Evolutionary conservation across 2,329 filamentous ascomycete genomes (phyloP).

Genomic region (Periconia sp.): DNA sequence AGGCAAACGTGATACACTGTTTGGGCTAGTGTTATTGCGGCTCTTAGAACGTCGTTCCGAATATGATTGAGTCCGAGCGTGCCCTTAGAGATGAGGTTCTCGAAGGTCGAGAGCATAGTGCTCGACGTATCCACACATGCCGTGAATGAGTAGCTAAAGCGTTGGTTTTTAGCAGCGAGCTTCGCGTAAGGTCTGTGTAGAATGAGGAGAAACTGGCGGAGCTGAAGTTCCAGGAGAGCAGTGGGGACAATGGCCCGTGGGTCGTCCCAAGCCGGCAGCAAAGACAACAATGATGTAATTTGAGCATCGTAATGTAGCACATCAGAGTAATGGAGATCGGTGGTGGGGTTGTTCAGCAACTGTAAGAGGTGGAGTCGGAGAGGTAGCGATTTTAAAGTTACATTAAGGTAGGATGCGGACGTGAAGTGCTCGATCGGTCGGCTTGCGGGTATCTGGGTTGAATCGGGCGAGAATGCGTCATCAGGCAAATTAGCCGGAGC

Average conservation of each 20-base stretch:
- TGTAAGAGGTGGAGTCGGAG: slow-evolving; percentile 40
- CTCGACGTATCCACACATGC: slow-evolving; percentile 35
- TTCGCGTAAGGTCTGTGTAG: slow-evolving; percentile 42
- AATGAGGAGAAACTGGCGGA: slow-evolving; percentile 42
- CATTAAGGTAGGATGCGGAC: slow-evolving; percentile 33
- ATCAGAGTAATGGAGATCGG: slow-evolving; percentile 36
- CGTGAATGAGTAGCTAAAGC: slow-evolving; percentile 39
- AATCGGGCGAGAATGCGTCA: slow-evolving; percentile 49
- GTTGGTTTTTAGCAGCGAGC: slow-evolving; percentile 28
- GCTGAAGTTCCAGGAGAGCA: slow-evolving; percentile 37
- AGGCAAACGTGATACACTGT: slow-evolving; percentile 34
- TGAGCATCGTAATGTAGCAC: slow-evolving; percentile 41
- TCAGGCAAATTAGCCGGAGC: slow-evolving; percentile 59
- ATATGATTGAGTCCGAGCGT: slow-evolving; percentile 30
- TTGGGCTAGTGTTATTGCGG: slow-evolving; percentile 32
- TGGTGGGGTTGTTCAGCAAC: slow-evolving; percentile 39
- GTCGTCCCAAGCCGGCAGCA: slow-evolving; percentile 33
- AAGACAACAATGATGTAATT: slow-evolving; percentile 26
- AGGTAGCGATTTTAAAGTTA: slow-evolving; percentile 31
- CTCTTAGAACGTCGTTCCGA: slow-evolving; percentile 39
- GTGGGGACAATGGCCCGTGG: slow-evolving; percentile 20
- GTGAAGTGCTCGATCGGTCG: slow-evolving; percentile 37
- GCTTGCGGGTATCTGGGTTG: slow-evolving; percentile 26
- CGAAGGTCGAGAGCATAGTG: slow-evolving; percentile 30
- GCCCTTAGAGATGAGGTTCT: slow-evolving; percentile 25